Evolutionary conservation across 2,329 filamentous ascomycete genomes (phyloP).

Genomic region (Aspergillus oerlinghausenensis): DNA sequence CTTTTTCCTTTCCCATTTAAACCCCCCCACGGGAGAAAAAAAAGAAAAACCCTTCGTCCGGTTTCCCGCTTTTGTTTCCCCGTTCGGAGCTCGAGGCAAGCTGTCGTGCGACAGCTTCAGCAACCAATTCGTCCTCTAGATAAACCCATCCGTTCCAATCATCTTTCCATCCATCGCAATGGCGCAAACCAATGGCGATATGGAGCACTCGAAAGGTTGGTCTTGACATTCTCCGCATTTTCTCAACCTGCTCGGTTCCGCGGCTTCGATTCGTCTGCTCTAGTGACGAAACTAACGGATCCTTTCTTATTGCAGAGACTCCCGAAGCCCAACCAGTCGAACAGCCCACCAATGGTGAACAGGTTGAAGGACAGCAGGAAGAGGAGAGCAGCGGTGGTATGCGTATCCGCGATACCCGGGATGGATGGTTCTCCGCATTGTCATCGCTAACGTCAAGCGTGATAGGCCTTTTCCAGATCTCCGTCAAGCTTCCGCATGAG

Average conservation of each 20-base stretch:
- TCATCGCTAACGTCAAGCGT: not conserved
- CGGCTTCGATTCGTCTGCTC: constrained; percentile 2
- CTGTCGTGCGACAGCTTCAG: constrained; percentile 18
- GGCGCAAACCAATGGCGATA: constrained; percentile 37
- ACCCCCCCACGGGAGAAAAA: not conserved
- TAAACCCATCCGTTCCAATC: constrained; percentile 15
- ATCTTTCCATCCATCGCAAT: constrained; percentile 24
- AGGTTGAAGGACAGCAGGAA: constrained; percentile 29
- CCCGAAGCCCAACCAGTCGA: constrained; percentile 20
- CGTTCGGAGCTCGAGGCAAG: constrained; percentile 5
- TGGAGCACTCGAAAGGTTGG: constrained; percentile 39
- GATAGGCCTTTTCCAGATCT: constrained; percentile 62
- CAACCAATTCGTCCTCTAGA: constrained; percentile 7
- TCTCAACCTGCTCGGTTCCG: not conserved
- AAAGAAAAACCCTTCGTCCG: not conserved
- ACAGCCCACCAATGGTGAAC: constrained; percentile 32
- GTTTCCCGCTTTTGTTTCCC: constrained; percentile 6
- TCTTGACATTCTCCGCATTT: not conserved
- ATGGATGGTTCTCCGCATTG: not conserved
- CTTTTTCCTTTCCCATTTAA: not conserved
- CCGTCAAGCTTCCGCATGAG: constrained; percentile 75
- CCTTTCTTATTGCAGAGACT: constrained; percentile 23
- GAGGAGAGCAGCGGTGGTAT: constrained; percentile 36
- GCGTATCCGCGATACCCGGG: not conserved
- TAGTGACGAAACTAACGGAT: constrained; percentile 14